Evolutionary conservation across 768 basidiomycete genomes (phyloP), one percentile per base, ranked within the genome.

Genomic region (Hericium alpestre): DNA sequence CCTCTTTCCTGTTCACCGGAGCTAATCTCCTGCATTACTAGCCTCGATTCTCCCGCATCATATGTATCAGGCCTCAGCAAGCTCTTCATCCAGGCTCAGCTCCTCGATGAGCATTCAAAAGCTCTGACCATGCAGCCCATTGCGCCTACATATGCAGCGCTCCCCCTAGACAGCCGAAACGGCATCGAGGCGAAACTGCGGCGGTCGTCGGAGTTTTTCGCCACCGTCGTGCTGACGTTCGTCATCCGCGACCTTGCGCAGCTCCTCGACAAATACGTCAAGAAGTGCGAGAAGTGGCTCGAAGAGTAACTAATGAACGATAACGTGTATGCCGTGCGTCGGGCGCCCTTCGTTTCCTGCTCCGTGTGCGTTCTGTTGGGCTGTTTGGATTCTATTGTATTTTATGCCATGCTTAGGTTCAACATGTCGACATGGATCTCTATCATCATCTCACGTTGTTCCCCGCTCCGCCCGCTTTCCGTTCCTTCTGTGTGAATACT

Each of bases 251-350:
- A 93, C 69, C 76, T 93, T 61, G 88, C 89, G 43, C 83, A 86
- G 65, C 72, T 94, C 52, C 76, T 94, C 59, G 93, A 94, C 76
- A 93, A 94, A 72, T 93, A 93, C 69, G 87, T 86, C 61, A 93
- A 93, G 78, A 89, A 90, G 69, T 90, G 89, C 71, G 91, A 91
- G 73, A 91, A 90, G 71, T 91, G 90, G 88, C 78, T 92, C 39
- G 87, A 83, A 39, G 90, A 93, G 67, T 92, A 75, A 25, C 20
- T 37, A 23, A 37, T 32, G 40, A 23, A 49, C 16, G 20, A 12
- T n/a, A 37, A 41, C 46, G 49, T 39, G 25, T 37, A 41, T 20
- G 32, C 51, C 10, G 39, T 25, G 38, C 37, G 9, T 53, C 20
- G 20, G n/a, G 18, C n/a, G 18, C 27, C n/a, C 16, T 38, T n/a